A percentile compares a stretch with the other conserved stretches of the same genome.
phyloP scores from a whole-genome alignment of 2,329 filamentous ascomycete species.

The Exserohilum turcica region DNA sequence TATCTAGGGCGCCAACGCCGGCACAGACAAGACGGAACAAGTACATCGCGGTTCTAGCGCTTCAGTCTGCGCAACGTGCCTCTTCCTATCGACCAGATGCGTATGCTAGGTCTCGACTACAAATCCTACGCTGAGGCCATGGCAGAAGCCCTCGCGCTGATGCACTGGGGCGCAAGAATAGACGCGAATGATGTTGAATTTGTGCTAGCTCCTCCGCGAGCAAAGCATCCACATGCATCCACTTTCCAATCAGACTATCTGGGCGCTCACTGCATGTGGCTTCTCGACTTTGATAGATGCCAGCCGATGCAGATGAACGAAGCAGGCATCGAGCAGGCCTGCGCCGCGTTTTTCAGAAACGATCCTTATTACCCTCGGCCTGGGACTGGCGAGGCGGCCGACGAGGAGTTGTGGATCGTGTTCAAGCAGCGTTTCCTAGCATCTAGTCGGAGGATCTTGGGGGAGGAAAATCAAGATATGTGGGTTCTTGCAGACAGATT shows the following conservation, averaged over 20 bases:
- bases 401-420: constrained; percentile 1
- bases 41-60: constrained; percentile 21
- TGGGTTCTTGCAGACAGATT: constrained; percentile 5
- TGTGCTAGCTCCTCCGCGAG: constrained; percentile 50
- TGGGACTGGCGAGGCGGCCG: neutral
- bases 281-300: too few relatives aligned
- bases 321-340: too few relatives aligned
- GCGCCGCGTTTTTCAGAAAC: too few relatives aligned
- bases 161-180: constrained; percentile 56
- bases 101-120: constrained; percentile 47
- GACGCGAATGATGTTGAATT: constrained; percentile 64
- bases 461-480: neutral
- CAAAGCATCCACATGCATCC: too few relatives aligned
- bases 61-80: constrained; percentile 54
- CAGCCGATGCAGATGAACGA: too few relatives aligned
- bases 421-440: constrained; percentile 12
- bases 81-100: constrained; percentile 58
- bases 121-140: constrained; percentile 52
- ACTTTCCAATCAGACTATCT: too few relatives aligned
- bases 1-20: constrained; percentile 54
- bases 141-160: constrained; percentile 56
- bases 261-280: too few relatives aligned
- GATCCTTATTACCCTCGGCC: too few relatives aligned
- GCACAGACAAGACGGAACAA: constrained; percentile 2
- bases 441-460: constrained; percentile 6